Base-by-base conservation (phyloP, 352 stramenopile species). In the Pythium aphanidermatum region DNA sequence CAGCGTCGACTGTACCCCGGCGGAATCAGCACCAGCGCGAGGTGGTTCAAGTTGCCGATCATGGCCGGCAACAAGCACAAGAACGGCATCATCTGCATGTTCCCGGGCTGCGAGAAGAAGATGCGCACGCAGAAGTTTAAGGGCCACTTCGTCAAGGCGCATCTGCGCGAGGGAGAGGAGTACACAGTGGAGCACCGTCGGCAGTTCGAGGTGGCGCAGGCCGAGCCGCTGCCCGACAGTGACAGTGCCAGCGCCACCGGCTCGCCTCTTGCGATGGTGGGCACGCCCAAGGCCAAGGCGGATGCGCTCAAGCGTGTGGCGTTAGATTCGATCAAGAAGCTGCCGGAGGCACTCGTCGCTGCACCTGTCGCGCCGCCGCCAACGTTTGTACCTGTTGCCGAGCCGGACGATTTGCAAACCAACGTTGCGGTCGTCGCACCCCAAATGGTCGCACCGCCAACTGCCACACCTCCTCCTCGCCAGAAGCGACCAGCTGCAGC, bases 51-150 rank as follows among this genome's bases (percentile, higher is more conserved):
- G 42, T 54, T 55, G 36, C 55, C 24, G 19, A 51, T 13, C 11
- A 87, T 91, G 79, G 71, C 77, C 44, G 76, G 79, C 61, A 92
- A 84, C 68, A 92, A 92, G 66, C 79, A 92, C 76, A 92, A 92
- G 73, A 92, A 92, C 42, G 79, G 79, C 63, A 92, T 87, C 55
- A 68, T 89, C 49, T 92, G 79, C 63, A 73, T 68, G 58, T 92
- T 78, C 46, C 79, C 79, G 10, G 71, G 79, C 20, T 92, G 79
- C 58, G 74, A 83, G 43, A 89, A 86, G 66, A 65, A 74, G 37
- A 92, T 92, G 79, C 74, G 79, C 57, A 92, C 79, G 46, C 79
- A 92, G 46, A 92, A 92, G 58, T 92, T 92, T 52, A 92, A 92
- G 55, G 60, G 79, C 59, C 79, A 92, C 60, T 92, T 92, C 47